A percentile compares a stretch with the other conserved stretches of the same genome.
Evolutionary conservation across 2,329 filamentous ascomycete genomes (phyloP).

Genomic region (Orbilia brochopaga): DNA sequence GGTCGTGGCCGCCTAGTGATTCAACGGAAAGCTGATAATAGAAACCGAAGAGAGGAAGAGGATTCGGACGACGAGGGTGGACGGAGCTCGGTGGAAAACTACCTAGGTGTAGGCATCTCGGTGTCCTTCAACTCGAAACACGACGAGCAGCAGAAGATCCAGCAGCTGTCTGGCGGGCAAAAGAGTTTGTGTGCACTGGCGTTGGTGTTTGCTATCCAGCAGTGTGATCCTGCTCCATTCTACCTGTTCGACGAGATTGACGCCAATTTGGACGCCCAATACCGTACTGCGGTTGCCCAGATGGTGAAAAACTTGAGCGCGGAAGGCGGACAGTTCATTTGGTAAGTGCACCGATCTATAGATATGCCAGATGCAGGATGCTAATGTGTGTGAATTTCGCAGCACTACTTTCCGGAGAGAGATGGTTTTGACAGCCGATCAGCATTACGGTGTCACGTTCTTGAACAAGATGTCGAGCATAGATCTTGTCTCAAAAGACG

Average conservation of each 20-base stretch:
- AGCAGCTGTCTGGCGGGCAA: slow-evolving; percentile 94
- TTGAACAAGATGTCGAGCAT: slow-evolving; percentile 93
- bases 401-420: slow-evolving; percentile 98
- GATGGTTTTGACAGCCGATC: slow-evolving; percentile 92
- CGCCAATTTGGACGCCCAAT: slow-evolving; percentile 93
- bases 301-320: slow-evolving; percentile 76
- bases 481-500: slow-evolving; percentile 83
- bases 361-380: background rate
- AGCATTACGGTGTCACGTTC: slow-evolving; percentile 96
- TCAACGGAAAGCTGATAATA: slow-evolving; percentile 78
- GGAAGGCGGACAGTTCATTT: slow-evolving; percentile 78
- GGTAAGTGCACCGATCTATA: slow-evolving; percentile 23
- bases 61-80: slow-evolving; percentile 69
- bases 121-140: slow-evolving; percentile 99
- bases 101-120: slow-evolving; percentile 92
- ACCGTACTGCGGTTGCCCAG: slow-evolving; percentile 90
- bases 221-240: slow-evolving; percentile 95
- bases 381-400: slow-evolving; percentile 8
- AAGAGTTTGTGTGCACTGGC: slow-evolving; percentile 93
- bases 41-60: slow-evolving; percentile 64
- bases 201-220: slow-evolving; percentile 97
- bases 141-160: slow-evolving; percentile 96
- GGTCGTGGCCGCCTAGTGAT: slow-evolving; percentile 91
- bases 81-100: slow-evolving; percentile 77
- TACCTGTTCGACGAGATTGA: slow-evolving; percentile 99